These are phyloP conservation scores for Akebia trifoliata DNA, from an alignment of 164 flowering plant species.

Conservation along the genomic window DNA sequence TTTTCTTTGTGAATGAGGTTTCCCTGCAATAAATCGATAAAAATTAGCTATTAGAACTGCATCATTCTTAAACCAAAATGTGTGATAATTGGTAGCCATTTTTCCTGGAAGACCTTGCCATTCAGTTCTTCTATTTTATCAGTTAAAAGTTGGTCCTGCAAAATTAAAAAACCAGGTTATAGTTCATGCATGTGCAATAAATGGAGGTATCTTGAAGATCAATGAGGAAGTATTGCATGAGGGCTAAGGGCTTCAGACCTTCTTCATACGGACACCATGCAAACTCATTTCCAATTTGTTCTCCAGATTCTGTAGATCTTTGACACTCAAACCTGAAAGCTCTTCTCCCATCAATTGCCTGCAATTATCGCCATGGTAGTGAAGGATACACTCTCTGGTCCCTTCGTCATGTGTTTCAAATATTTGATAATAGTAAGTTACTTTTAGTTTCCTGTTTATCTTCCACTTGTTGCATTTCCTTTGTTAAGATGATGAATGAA, in stretches of 20 bases:
- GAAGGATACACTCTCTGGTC: background rate
- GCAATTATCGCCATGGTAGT: conserved; percentile 12
- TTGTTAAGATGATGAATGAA: background rate
- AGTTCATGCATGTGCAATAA: background rate
- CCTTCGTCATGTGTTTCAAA: background rate
- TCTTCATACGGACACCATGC: conserved; percentile 64
- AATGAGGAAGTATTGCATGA: background rate
- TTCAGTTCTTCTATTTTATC: conserved; percentile 75
- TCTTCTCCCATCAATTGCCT: conserved; percentile 92
- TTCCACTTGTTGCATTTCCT: background rate
- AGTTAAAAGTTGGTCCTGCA: conserved; percentile 70
- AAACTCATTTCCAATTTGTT: conserved; percentile 81
- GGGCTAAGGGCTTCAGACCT: conserved; percentile 37
- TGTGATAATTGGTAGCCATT: background rate
- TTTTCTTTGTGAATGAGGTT: conserved; percentile 72
- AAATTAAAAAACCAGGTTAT: conserved; percentile 15
- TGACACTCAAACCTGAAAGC: conserved; percentile 64
- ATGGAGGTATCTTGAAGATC: background rate
- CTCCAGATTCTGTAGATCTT: conserved; percentile 74
- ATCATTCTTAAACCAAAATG: background rate
- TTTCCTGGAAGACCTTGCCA: conserved; percentile 48
- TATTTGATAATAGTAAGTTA: background rate
- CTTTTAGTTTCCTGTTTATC: background rate
- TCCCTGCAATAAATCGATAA: conserved; percentile 44
- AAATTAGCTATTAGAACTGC: conserved; percentile 16